Evolutionary conservation across 1,284 basidiomycete genomes (phyloP).

Genomic region (Trichosporon asahii): DNA sequence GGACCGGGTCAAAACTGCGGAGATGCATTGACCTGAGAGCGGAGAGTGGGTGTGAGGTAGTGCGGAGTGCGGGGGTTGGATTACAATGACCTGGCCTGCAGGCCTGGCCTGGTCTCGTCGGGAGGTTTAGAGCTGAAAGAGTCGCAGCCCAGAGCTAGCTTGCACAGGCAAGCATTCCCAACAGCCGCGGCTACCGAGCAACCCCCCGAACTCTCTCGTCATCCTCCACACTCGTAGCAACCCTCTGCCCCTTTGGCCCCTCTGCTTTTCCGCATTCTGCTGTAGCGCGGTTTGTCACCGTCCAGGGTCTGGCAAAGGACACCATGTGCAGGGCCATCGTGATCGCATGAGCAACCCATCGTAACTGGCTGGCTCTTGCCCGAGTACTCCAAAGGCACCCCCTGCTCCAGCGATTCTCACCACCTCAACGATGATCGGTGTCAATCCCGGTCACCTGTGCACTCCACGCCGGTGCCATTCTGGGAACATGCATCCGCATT

Average conservation of each 20-base stretch:
- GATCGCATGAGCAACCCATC: neutral
- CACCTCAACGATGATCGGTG: neutral
- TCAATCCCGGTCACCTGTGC: neutral
- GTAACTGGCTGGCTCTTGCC: neutral
- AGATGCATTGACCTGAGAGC: neutral
- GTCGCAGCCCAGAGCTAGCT: too few species aligned
- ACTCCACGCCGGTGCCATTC: neutral
- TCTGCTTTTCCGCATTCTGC: neutral
- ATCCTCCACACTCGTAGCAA: too few species aligned
- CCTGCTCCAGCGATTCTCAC: neutral
- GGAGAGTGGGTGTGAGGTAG: neutral
- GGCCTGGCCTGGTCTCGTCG: neutral
- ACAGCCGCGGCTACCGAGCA: neutral
- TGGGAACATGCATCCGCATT: neutral
- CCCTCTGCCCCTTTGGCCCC: neutral
- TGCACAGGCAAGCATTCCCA: neutral
- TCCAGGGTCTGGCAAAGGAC: neutral
- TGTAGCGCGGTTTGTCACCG: neutral
- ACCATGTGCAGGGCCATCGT: neutral
- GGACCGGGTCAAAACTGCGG: neutral
- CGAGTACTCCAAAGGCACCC: neutral
- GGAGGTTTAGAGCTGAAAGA: neutral
- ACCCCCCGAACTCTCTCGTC: neutral
- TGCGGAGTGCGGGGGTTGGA: neutral
- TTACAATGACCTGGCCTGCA: too few species aligned